Percentiles rank a stretch among this genome's conserved stretches.
phyloP scores from a whole-genome alignment of 441 rosid species.

The Euphorbia celastroides region DNA sequence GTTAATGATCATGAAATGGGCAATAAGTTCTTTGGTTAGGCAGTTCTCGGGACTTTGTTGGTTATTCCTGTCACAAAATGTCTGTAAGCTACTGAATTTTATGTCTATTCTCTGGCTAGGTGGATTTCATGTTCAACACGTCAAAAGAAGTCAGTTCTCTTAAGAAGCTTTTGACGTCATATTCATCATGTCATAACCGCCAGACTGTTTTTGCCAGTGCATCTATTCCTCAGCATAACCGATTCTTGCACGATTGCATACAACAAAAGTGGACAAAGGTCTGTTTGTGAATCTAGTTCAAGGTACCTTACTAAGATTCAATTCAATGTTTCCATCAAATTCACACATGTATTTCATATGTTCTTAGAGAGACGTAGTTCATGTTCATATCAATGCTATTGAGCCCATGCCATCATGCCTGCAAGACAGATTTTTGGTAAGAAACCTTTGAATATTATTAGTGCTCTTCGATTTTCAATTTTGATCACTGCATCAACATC shows the following conservation, averaged over 20 bases:
- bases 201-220: slow-evolving; percentile 94
- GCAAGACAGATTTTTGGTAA: slow-evolving; percentile 68
- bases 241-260: slow-evolving; percentile 73
- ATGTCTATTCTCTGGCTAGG: slow-evolving; percentile 35
- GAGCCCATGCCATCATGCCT: slow-evolving; percentile 74
- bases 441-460: slow-evolving; percentile 16
- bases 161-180: slow-evolving; percentile 69
- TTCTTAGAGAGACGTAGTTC: slow-evolving; percentile 60
- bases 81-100: slow-evolving; percentile 1
- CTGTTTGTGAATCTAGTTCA: slow-evolving; percentile 28
- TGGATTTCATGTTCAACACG: slow-evolving; percentile 89
- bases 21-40: neutral
- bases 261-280: slow-evolving; percentile 98
- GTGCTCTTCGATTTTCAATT: neutral
- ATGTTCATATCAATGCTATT: slow-evolving; percentile 65
- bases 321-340: slow-evolving; percentile 11
- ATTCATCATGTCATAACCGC: slow-evolving; percentile 60
- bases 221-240: slow-evolving; percentile 79
- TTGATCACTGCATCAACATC: neutral
- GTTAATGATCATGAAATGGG: neutral
- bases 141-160: slow-evolving; percentile 77
- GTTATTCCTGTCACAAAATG: neutral
- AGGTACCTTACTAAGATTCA: slow-evolving; percentile 5
- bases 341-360: slow-evolving; percentile 15
- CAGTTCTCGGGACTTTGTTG: neutral